Evolutionary conservation across 257 asterid species (phyloP), one percentile per base, ranked within the genome.

Genomic region (Nicotiana undulata): DNA sequence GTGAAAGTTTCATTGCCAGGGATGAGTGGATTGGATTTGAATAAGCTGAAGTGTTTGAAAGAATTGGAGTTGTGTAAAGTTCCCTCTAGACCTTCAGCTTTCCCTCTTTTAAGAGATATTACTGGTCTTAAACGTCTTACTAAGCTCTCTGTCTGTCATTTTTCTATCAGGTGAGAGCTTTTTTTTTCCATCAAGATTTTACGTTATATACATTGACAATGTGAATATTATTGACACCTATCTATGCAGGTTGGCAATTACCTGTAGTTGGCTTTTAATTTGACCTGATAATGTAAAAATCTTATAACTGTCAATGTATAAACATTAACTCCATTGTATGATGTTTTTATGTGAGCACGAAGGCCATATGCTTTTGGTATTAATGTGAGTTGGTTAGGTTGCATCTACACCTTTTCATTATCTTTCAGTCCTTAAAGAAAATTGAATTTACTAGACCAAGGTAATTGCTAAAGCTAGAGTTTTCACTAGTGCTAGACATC

Each of bases 51-150:
- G 88, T 87, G 88, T 63, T 88, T 95, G 91, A 92, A 91, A 81
- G 98, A 95, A 83, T 87, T 95, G 88, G 99, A 95, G 89, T 91
- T 95, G 49, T 86, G 94, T 83, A 88, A 93, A 80, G 92, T 86
- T 82, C 97, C 97, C 22, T 83, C 87, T 4, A 92, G 94, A 87
- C 92, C 93, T 18, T 95, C 97, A 9, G 90, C 91, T 24, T 87
- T 89, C 76, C 96, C 92, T 2, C 31, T 91, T 85, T 85, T 95
- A 87, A 89, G 91, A 61, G 97, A 90, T 82, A 86, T 95, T 79
- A 85, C 93, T 28, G 95, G 90, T 72, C 93, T 93, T 32, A 89
- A 88, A 82, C 75, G 93, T 86, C 88, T 95, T 88, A 95, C 94
- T 5, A 93, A 87, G 90, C 96, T 95, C 74, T 89, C 97, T 59